Base-by-base conservation (phyloP, 805 yeast genomes). In the Yarrowia hollandica region DNA sequence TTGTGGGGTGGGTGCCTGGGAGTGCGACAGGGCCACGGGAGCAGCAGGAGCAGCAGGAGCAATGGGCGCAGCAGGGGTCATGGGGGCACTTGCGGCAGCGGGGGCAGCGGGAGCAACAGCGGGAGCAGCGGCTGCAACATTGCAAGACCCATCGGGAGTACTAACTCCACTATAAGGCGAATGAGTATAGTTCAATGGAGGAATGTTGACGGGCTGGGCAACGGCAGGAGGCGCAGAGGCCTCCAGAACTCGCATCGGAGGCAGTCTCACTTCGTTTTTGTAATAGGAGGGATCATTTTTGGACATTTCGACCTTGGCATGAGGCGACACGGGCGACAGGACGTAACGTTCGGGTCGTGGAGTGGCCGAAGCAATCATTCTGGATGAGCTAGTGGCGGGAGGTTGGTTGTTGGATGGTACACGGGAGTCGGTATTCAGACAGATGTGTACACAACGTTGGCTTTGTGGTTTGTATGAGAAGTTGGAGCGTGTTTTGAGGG, bases 291-390 rank as follows among this genome's bases (percentile, higher is more conserved):
- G n/a, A 15, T 44, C 54, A 48, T 48, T 22, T 19, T 33, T 31
- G 39, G 55, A 48, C 39, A 48, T 48, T 48, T 31, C 55, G 33
- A 48, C 55, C 55, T 48, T 48, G 55, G 55, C 55, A 48, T 48
- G 55, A n/a, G 55, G 55, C 22, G 55, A 48, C 10, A 48, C 39
- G 39, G 55, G 55, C 28, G 55, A 48, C 39, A 48, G 38, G 28
- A 33, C 39, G 55, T 31, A 48, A 31, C 38, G 38, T 31, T 48
- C 55, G 55, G 55, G 55, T 48, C 39, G 38, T 31, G 39, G 39
- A 21, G 28, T 31, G 55, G 55, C 38, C 38, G 39, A 30, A 48
- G 39, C 39, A 48, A 48, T 48, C 55, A 48, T 48, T 48, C 55
- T 48, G 52, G 16, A 25, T 39, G 35, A n/a, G n/a, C n/a, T n/a